These are phyloP conservation scores for Cordyceps tenuipes DNA, from an alignment of 2,329 filamentous ascomycete genomes.

Conservation along the genomic window DNA sequence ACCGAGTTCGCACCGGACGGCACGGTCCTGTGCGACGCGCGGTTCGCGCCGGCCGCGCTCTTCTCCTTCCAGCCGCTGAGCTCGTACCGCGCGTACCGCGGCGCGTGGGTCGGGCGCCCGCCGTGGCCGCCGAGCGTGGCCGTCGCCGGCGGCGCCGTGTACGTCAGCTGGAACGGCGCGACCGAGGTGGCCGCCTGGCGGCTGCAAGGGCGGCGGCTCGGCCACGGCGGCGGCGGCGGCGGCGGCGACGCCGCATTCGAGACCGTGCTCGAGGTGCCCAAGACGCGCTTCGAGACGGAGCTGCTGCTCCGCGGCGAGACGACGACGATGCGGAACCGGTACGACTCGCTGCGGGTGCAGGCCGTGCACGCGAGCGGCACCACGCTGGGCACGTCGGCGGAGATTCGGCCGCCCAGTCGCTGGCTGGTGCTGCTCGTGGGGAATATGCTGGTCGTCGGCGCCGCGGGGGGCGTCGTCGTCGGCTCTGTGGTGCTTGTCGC, in stretches of 20 bases:
- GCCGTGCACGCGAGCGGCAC: slow-evolving; percentile 1
- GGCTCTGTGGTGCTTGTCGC: not conserved
- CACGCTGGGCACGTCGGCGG: slow-evolving; percentile 5
- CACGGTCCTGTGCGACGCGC: slow-evolving; percentile 38
- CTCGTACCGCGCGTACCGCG: slow-evolving; percentile 11
- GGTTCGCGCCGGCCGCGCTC: slow-evolving; percentile 9
- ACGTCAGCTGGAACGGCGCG: slow-evolving; percentile 14
- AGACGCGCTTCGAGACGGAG: slow-evolving; percentile 3
- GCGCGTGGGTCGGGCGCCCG: slow-evolving; percentile 12
- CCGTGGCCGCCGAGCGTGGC: slow-evolving; percentile 4
- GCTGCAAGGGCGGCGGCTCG: slow-evolving; percentile 1
- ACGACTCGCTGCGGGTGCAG: not conserved
- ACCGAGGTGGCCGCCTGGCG: slow-evolving; percentile 13
- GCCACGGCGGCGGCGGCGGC: no score
- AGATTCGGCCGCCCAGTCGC: not conserved
- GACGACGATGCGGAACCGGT: not conserved
- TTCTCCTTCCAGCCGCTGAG: slow-evolving; percentile 12
- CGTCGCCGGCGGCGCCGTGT: not conserved
- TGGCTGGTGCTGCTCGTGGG: not conserved
- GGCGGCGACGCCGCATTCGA: not conserved
- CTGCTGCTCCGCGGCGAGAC: not conserved
- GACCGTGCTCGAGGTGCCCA: not conserved
- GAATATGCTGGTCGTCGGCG: not conserved
- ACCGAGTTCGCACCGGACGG: slow-evolving; percentile 38
- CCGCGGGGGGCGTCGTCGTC: not conserved